Evolutionary conservation across 2,329 filamentous ascomycete species (phyloP).

Genomic region (Cordyceps cateniannulata): DNA sequence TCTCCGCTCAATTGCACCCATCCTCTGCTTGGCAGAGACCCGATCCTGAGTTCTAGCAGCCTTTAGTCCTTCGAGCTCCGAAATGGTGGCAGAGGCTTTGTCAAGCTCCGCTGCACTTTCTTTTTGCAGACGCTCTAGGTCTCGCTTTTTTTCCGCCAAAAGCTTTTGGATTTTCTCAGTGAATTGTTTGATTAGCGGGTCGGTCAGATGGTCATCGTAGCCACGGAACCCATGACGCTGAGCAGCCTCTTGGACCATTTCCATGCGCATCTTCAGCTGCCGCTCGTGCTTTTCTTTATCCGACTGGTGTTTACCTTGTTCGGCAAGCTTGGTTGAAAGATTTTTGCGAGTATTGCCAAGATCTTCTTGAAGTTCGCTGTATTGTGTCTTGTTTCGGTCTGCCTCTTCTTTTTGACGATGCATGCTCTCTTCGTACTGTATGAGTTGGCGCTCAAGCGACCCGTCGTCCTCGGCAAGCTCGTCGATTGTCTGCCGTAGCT

Average conservation of each 20-base stretch:
- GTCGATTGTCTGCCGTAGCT: conserved; percentile 65
- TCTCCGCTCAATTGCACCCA: conserved; percentile 66
- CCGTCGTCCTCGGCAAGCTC: conserved; percentile 74
- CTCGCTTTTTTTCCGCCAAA: conserved; percentile 68
- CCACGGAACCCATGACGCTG: conserved; percentile 73
- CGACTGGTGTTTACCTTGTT: conserved; percentile 73
- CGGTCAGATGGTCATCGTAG: conserved; percentile 72
- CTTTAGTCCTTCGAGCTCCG: conserved; percentile 67
- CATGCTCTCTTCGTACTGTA: conserved; percentile 73
- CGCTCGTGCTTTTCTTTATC: conserved; percentile 83
- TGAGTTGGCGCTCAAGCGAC: conserved; percentile 63
- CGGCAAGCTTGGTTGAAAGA: conserved; percentile 48
- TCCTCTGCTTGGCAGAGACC: conserved; percentile 64
- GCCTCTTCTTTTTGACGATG: conserved; percentile 57
- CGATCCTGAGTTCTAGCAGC: conserved; percentile 69
- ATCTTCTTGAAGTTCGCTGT: conserved; percentile 54
- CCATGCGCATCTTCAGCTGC: conserved; percentile 64
- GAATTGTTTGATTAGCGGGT: conserved; percentile 68
- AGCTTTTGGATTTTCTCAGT: conserved; percentile 70
- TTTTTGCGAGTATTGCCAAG: conserved; percentile 38
- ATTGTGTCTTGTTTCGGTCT: conserved; percentile 55
- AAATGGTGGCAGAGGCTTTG: conserved; percentile 64
- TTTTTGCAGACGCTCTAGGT: conserved; percentile 66
- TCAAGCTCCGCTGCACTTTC: conserved; percentile 70
- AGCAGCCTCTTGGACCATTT: conserved; percentile 73